Evolutionary conservation across 176 grass and related monocot genomes (phyloP), one percentile per base, ranked within the genome.

Genomic region (Stipa capillata): DNA sequence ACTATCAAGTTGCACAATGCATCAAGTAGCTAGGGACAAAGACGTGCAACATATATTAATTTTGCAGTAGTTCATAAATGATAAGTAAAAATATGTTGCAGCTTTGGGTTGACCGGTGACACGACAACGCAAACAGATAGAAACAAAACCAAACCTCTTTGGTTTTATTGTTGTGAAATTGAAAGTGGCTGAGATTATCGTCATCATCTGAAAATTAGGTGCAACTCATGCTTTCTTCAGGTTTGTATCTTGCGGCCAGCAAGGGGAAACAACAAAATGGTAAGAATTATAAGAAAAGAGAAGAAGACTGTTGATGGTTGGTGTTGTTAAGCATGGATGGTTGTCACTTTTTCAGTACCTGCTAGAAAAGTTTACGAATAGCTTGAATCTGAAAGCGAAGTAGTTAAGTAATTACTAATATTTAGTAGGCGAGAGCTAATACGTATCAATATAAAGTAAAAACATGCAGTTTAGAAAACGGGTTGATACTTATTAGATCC

Each of bases 281-380:
- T 29, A 67, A 18, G 23, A 50, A 11, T 14, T 37, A 21, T 25
- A 25, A 37, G 71, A 74, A 3, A 74, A 55, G 31, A 36, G 2
- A 16, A 51, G 18, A 63, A 72, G 60, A 54, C 56, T 84, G 23
- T 56, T 56, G 49, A 27, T 28, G 18, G 66, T 79, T 85, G 44
- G 27, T 79, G 13, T 21, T 5, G 18, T 41, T 15, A 72, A 41
- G 56, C 66, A 79, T 85, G 75, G 53, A 72, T 35, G 0, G 44
- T 51, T 50, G 74, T 5, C 65, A 41, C 44, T 0, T 65, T 29
- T 61, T 63, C 7, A 12, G 15, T 50, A 7, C 13, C 5, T 36
- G 44, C 18, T 18, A 9, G 5, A 35, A 63, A 14, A 60, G 60
- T n/a, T 65, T 36, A 12, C 33, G 20, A 39, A 65, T 8, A n/a